Percentiles rank a stretch among this genome's conserved stretches.
Evolutionary conservation across 148 eudicot genomes (phyloP).

Genomic region (Arctostaphylos glauca): DNA sequence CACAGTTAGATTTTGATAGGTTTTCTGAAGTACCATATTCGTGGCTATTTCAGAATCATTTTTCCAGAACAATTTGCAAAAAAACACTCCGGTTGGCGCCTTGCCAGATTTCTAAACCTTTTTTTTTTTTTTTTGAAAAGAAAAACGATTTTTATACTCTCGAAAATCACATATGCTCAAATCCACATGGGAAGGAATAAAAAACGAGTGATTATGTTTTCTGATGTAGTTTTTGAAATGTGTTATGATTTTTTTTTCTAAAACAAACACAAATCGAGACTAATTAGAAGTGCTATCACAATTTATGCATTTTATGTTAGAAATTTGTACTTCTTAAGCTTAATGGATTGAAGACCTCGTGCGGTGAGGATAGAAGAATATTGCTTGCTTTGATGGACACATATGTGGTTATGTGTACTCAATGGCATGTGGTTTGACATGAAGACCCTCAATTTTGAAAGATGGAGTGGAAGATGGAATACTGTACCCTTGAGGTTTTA

Average conservation of each 20-base stretch:
- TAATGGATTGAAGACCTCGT: not conserved
- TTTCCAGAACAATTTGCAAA: not conserved
- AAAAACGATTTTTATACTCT: no score
- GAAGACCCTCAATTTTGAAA: not conserved
- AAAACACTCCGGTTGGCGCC: no score
- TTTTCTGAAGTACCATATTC: not conserved
- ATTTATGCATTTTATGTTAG: not conserved
- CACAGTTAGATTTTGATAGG: not conserved
- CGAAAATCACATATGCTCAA: not conserved
- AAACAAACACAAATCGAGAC: not conserved
- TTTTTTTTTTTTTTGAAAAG: no score
- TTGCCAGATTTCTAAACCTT: no score
- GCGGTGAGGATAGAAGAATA: not conserved
- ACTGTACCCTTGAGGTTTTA: not conserved
- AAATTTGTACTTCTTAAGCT: not conserved
- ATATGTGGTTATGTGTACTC: not conserved
- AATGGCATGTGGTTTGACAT: not conserved
- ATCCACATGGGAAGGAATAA: not conserved
- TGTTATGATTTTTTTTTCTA: not conserved
- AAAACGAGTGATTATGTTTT: not conserved
- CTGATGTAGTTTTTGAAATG: not conserved
- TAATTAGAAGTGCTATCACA: not conserved
- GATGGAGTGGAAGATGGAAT: not conserved
- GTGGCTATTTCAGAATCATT: not conserved
- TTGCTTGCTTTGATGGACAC: not conserved